Conservation (phyloP, 2,329 filamentous ascomycete genomes). For the Ophiostoma sp. region DNA sequence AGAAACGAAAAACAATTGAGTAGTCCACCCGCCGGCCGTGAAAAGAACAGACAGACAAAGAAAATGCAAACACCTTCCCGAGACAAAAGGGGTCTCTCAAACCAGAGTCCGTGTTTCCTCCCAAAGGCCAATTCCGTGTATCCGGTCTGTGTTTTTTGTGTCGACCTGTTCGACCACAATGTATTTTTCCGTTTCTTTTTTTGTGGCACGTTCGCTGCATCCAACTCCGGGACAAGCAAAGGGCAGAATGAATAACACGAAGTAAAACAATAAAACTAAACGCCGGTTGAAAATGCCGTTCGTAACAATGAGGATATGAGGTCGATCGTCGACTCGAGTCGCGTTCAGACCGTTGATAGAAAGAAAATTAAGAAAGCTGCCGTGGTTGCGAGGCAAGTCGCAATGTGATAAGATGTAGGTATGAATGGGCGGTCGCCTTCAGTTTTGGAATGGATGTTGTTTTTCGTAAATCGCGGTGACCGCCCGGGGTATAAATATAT, state of each 20-base stretch:
- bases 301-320: background rate
- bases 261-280: background rate
- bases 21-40: background rate
- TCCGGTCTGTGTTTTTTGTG: background rate
- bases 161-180: background rate
- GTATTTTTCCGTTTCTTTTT: background rate
- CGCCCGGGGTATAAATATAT: background rate
- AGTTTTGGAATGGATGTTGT: background rate
- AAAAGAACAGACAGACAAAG: background rate
- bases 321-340: background rate
- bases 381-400: background rate
- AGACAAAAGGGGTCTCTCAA: background rate
- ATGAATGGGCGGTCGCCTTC: background rate
- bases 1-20: background rate
- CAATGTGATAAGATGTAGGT: background rate
- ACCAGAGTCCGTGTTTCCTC: too few relatives aligned
- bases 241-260: background rate
- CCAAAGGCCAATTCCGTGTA: background rate
- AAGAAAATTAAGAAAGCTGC: background rate
- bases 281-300: slow-evolving; percentile 22
- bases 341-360: background rate
- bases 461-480: background rate
- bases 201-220: background rate
- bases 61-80: background rate
- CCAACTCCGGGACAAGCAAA: background rate